Conservation (phyloP, 192 early-diverging fungal species). For the Podila horticola region DNA sequence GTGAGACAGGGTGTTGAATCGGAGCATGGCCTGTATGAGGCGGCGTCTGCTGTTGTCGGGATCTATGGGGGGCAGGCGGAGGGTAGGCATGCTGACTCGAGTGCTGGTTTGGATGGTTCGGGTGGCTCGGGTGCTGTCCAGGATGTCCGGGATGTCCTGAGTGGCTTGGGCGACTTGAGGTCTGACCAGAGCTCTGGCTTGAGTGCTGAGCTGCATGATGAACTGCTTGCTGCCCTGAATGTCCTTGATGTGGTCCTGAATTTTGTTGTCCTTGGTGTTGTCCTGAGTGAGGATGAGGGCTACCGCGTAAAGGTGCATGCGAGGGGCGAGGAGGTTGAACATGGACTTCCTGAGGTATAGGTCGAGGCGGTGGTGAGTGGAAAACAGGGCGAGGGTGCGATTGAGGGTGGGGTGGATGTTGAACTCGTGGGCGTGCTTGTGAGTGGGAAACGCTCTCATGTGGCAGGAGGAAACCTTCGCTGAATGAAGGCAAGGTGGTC, state of each 20-base stretch:
- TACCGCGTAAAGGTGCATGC: too few species aligned
- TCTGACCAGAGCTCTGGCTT: too few species aligned
- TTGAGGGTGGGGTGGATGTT: not conserved
- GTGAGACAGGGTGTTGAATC: not conserved
- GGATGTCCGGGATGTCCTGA: not conserved
- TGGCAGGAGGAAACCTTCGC: constrained; percentile 36
- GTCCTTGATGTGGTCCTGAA: too few species aligned
- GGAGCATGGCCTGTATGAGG: not conserved
- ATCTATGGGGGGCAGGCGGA: not conserved
- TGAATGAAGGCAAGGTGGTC: constrained; percentile 30
- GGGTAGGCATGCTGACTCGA: not conserved
- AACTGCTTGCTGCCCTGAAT: too few species aligned
- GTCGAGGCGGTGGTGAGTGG: not conserved
- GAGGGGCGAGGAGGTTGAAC: too few species aligned
- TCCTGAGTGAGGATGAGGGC: too few species aligned
- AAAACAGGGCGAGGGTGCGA: not conserved
- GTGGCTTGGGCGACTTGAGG: too few species aligned
- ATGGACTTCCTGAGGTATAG: not conserved
- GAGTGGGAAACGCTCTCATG: constrained; percentile 2
- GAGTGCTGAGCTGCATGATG: too few species aligned
- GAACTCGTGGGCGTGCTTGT: not conserved
- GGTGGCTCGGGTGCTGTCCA: not conserved
- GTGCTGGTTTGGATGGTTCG: not conserved
- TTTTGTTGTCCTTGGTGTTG: too few species aligned
- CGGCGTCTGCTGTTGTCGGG: constrained; percentile 1